Conservation (phyloP, 768 basidiomycete species). For the Rhizopogon roseolus region DNA sequence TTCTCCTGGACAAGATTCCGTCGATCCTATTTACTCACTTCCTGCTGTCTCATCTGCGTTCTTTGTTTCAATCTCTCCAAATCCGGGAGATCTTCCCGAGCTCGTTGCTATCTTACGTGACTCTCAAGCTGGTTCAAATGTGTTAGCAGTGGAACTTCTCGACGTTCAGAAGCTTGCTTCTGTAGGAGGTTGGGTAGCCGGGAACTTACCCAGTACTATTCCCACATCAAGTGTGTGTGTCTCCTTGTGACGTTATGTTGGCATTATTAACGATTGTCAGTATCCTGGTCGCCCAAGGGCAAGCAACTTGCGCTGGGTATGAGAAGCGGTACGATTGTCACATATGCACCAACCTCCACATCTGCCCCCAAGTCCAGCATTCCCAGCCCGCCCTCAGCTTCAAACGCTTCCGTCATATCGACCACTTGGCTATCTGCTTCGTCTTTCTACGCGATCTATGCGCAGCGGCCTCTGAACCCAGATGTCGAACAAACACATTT, state of each 20-base stretch:
- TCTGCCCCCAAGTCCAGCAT: slow-evolving; percentile 53
- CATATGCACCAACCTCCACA: slow-evolving; percentile 56
- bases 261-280: slow-evolving; percentile 32
- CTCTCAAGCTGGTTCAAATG: slow-evolving; percentile 23
- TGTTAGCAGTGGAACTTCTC: slow-evolving; percentile 52
- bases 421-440: slow-evolving; percentile 66
- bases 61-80: slow-evolving; percentile 54
- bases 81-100: slow-evolving; percentile 57
- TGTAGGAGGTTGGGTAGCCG: slow-evolving; percentile 50
- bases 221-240: slow-evolving; percentile 56
- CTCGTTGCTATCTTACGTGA: slow-evolving; percentile 57
- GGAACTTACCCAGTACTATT: slow-evolving; percentile 41
- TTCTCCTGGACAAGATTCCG: slow-evolving; percentile 35
- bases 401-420: slow-evolving; percentile 42
- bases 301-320: slow-evolving; percentile 79
- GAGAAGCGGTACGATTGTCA: slow-evolving; percentile 63
- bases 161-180: slow-evolving; percentile 47
- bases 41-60: slow-evolving; percentile 37
- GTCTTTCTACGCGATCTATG: slow-evolving; percentile 64
- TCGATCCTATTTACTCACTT: slow-evolving; percentile 47
- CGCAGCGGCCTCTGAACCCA: slow-evolving; percentile 35
- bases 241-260: background rate
- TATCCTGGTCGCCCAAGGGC: slow-evolving; percentile 83
- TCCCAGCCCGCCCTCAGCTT: slow-evolving; percentile 46
- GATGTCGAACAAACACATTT: slow-evolving; percentile 40